phyloP scores from a whole-genome alignment of 2,329 filamentous ascomycete species.

The Moelleriella libera region DNA sequence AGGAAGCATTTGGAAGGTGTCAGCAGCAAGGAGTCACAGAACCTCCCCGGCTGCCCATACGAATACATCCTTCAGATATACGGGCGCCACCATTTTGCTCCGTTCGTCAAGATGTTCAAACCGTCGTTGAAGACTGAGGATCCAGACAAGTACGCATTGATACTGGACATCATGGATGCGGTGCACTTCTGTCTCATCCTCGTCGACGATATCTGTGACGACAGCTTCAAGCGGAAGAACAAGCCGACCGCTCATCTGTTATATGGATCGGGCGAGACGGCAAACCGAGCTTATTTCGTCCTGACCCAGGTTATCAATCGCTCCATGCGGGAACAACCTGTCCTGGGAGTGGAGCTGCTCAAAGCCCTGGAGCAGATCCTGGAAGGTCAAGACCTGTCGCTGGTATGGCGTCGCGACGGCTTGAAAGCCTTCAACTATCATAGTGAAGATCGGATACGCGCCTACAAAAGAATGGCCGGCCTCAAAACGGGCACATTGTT shows the following conservation, averaged over 20 bases:
- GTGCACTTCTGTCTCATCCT: conserved; percentile 7
- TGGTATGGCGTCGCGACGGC: conserved; percentile 7
- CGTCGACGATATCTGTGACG: conserved; percentile 7
- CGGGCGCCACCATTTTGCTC: conserved; percentile 5
- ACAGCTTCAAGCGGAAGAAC: conserved; percentile 7
- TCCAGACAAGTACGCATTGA: conserved; percentile 3
- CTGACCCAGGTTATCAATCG: conserved; percentile 6
- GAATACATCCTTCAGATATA: conserved; percentile 6
- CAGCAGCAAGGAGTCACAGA: neutral
- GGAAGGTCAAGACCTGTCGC: conserved; percentile 7
- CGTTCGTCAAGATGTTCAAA: conserved; percentile 3
- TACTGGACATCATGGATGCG: conserved; percentile 8
- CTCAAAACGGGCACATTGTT: conserved; percentile 7
- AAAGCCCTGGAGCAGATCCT: conserved; percentile 6
- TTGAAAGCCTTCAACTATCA: conserved; percentile 3
- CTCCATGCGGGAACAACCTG: conserved; percentile 4
- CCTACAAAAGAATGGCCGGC: conserved; percentile 6
- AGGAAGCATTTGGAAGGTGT: neutral
- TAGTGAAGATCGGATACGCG: conserved; percentile 1
- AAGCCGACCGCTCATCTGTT: conserved; percentile 6
- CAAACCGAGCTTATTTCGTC: conserved; percentile 7
- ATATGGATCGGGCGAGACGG: conserved; percentile 6
- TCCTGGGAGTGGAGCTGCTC: conserved; percentile 5
- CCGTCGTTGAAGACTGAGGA: conserved; percentile 2
- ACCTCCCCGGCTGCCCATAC: conserved; percentile 4